Evolutionary conservation across 331 rosid species (phyloP), one percentile per base, ranked within the genome.

Genomic region (Saraca asoca): DNA sequence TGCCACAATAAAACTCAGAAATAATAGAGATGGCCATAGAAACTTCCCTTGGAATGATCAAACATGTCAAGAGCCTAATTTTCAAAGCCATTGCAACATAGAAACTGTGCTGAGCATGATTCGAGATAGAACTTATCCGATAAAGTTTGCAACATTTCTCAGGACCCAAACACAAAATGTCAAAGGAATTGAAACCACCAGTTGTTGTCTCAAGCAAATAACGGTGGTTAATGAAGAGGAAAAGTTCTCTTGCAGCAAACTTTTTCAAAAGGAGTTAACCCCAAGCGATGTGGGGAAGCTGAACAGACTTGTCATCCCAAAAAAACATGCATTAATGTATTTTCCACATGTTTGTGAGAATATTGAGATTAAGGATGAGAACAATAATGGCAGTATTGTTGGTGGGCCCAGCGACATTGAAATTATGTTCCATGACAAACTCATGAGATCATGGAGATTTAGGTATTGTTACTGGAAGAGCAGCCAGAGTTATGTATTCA

Each of bases 391-490:
- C n/a, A n/a, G n/a, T n/a, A n/a, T n/a, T n/a, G n/a, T n/a, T 12
- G 34, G 41, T 2, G 12, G 50, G 0, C 73, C 11, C 0, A 71
- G 45, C 57, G 89, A 76, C 18, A 33, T 51, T 14, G 81, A 85
- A 73, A 69, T 85, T 60, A 68, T 57, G 4, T 83, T 88, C 18
- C 74, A 75, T 19, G 95, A 88, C 78, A 70, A 44, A 46, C 18
- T 71, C 6, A 78, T 81, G 90, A 62, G 83, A 42, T 34, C 79
- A 5, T 88, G 90, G 95, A 83, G 77, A 35, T 85, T 88, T 52
- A 64, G 89, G 12, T 88, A 81, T 34, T 85, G 90, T 17, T 88
- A 78, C 58, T 88, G 95, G 95, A 85, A 67, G 66, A 85, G 95
- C 65, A 88, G 91, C 65, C 91, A 86, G 24, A 88, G 95, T 38